Evolutionary conservation across 257 asterid genomes (phyloP), one percentile per base, ranked within the genome.

Genomic region (Haberlea rhodopensis): DNA sequence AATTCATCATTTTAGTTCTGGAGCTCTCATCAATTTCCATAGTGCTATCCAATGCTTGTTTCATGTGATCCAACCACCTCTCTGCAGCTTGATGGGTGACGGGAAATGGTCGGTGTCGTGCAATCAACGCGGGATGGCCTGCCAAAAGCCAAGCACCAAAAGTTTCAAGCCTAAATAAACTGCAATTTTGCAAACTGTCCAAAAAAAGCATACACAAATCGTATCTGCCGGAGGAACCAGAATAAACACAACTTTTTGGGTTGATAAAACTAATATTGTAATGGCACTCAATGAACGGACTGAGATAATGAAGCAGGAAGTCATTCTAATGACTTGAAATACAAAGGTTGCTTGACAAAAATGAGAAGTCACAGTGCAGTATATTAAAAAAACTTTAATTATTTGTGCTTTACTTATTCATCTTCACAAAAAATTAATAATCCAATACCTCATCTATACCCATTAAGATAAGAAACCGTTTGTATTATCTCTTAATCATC

Each of bases 61-160:
- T 91, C 99, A 89, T 89, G 79, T 92, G 99, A 78, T 92, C 84
- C 73, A 92, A 62, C 99, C 97, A 89, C 86, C 99, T 82, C 76
- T 85, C 95, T 65, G 97, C 97, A 52, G 99, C 99, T 78, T 58
- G 77, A 71, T 66, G 97, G 51, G 96, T 89, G 58, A 92, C 96
- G 0, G 95, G 90, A 67, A 92, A 92, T 22, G 96, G 99, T 24
- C 96, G 90, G 76, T 92, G 99, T 11, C 99, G 97, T 18, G 81
- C 99, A 77, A 92, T 92, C 84, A 92, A 60, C 49, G 99, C 97
- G 13, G 97, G 97, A 77, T 87, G 99, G 66, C 99, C 99, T 92
- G 79, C 75, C 68, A 24, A 73, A 53, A 48, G 57, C 20, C 26
- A 0, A 16, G 29, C 53, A 27, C 16, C n/a, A 51, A 29, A 43